Evolutionary conservation across 2,329 filamentous ascomycete species (phyloP).

Genomic region (Monosporascus sp.): DNA sequence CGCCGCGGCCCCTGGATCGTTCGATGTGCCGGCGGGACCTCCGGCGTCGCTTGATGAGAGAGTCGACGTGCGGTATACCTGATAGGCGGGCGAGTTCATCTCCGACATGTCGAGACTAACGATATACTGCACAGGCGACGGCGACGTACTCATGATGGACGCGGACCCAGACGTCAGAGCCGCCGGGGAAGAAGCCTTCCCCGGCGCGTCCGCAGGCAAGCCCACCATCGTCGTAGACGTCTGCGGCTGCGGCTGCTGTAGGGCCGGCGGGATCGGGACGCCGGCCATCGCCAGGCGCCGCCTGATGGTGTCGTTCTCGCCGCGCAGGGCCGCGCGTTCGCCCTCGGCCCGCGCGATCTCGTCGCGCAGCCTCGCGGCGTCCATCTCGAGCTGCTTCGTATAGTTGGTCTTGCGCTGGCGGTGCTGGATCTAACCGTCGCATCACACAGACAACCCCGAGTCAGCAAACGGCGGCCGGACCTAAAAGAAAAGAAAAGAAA

Average conservation of each 20-base stretch:
- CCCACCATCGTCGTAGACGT: background rate
- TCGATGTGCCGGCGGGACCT: background rate
- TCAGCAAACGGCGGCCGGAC: no score
- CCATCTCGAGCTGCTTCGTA: slow-evolving; percentile 48
- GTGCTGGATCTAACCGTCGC: slow-evolving; percentile 36
- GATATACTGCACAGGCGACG: slow-evolving; percentile 15
- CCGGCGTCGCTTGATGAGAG: slow-evolving; percentile 6
- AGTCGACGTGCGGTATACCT: slow-evolving; percentile 27
- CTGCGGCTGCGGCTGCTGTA: background rate
- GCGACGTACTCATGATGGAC: no score
- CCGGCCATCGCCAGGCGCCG: slow-evolving; percentile 26
- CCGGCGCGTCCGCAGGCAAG: background rate
- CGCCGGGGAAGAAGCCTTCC: background rate
- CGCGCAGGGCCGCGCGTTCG: slow-evolving; percentile 32
- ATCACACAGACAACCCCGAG: no score
- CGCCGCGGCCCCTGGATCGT: background rate
- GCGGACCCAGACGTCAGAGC: slow-evolving; percentile 3
- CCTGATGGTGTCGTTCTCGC: slow-evolving; percentile 41
- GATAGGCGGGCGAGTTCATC: slow-evolving; percentile 39
- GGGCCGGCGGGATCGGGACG: background rate
- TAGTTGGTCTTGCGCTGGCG: slow-evolving; percentile 53
- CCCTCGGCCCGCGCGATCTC: slow-evolving; percentile 38
- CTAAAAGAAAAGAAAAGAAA: no score
- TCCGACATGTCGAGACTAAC: slow-evolving; percentile 37
- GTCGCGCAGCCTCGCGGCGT: slow-evolving; percentile 43